Base-by-base conservation (phyloP, 164 flowering plant genomes). In the Malania oleifera region DNA sequence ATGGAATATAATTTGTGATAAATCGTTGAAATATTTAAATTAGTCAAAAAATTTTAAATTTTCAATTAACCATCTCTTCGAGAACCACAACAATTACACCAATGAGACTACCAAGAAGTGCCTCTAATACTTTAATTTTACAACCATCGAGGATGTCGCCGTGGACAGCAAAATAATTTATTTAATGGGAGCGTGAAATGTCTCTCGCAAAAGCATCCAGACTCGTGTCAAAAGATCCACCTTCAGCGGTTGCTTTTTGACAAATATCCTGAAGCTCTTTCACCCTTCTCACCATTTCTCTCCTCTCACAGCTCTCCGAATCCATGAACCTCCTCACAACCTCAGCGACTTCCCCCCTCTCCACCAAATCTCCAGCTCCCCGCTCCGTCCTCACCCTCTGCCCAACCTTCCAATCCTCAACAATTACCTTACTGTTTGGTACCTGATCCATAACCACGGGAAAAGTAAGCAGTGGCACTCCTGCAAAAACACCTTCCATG, bases 401-500 rank as follows among this genome's bases (percentile, higher is more conserved):
- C 22, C 95, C 89, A 25, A 70, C 60, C 69, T 68, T 70, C 89
- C 83, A 83, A 17, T 83, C 89, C 18, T 83, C 89, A 48, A 75
- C 87, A 17, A 78, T 75, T 1, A 50, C 12, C 48, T 75, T 77
- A 10, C 77, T 67, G 51, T 85, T 71, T 0, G 70, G 18, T 3
- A 48, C 0, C 51, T 89, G 96, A 50, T 89, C 96, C 59, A 25
- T 19, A 13, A 46, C 1, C 46, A 84, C 53, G 0, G 92, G 96
- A 14, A 61, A 77, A 24, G 86, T 67, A 7, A 85, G 79, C 67
- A 88, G 40, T 0, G 91, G 96, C 23, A 80, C 70, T 0, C 87
- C 89, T 0, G 83, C 69, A 35, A 47, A 75, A 0, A 70, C 58
- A 13, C 72, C 81, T 55, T 83, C 96, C 6, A 63, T 45, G 0